Base-by-base conservation (phyloP, 371 early-diverging fungal genomes). In the Mucor velutinosus region DNA sequence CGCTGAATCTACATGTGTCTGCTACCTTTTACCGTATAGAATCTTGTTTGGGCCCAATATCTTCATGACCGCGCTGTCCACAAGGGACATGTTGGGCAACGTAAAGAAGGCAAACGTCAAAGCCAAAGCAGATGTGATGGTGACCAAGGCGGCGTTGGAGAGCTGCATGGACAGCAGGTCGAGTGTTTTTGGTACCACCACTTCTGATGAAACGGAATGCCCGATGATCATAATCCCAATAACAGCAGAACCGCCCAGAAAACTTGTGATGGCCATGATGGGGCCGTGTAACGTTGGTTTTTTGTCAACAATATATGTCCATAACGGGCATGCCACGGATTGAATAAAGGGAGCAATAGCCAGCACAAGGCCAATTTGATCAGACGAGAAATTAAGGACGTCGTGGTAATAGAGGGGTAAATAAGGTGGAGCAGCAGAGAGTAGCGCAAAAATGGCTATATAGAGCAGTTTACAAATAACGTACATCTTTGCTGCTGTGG, bases 331-430 rank as follows among this genome's bases (percentile, higher is more conserved):
- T 15, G 83, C 76, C n/a, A 75, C 45, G 4, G 80, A 78, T 47
- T 83, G 80, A 41, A 83, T 69, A 63, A 83, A 83, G 1, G 83
- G 83, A 6, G 83, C 83, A 60, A 83, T 80, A 41, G 83, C 83
- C 5, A 83, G 65, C 2, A 78, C 70, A 45, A 80, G 30, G 0
- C 83, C 83, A 19, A 83, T 80, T 61, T 83, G 83, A 51, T 77
- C 72, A 19, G 77, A 76, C 23, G 83, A 80, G 49, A 83, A 77
- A 25, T 71, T 60, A 4, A 83, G 71, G 0, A 71, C 75, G 53
- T 77, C 71, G 47, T 77, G 76, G 62, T 80, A 83, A 45, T 76
- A 83, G 11, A 83, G 57, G 14, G 75, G 74, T 25, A 83, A 60
- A 47, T 83, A 83, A 14, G 80, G 78, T 19, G 73, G 77, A n/a